Percentiles rank a stretch among this genome's conserved stretches.
These are phyloP conservation scores for Teunomyces panamensis DNA, from an alignment of 805 yeast species.

Conservation along the genomic window DNA sequence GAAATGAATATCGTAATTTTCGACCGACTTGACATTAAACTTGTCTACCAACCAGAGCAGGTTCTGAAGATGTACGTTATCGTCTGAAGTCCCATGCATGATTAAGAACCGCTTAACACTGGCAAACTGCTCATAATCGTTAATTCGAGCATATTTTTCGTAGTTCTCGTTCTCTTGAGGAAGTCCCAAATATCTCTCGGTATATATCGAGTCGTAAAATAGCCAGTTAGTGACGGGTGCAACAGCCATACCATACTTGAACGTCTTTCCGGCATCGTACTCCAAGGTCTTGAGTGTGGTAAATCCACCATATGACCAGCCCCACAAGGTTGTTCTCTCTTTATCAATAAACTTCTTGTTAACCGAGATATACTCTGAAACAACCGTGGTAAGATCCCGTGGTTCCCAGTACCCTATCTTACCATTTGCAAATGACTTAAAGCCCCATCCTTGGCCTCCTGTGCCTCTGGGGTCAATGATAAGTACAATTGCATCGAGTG, in stretches of 20 bases:
- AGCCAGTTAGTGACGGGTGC: constrained; percentile 98
- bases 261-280: constrained; percentile 67
- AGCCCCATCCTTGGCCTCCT: constrained; percentile 73
- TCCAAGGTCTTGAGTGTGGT: constrained; percentile 88
- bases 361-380: constrained; percentile 46
- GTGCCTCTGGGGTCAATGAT: constrained; percentile 81
- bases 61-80: constrained; percentile 94
- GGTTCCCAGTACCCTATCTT: constrained; percentile 77
- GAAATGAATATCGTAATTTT: constrained; percentile 79
- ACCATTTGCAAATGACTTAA: constrained; percentile 52
- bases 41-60: constrained; percentile 73
- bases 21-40: constrained; percentile 57
- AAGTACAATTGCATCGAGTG: constrained; percentile 57
- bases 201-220: constrained; percentile 87
- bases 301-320: constrained; percentile 98
- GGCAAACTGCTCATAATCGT: constrained; percentile 54
- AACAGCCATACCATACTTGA: constrained; percentile 89
- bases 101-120: constrained; percentile 63
- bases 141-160: constrained; percentile 47
- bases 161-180: constrained; percentile 77
- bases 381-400: constrained; percentile 55
- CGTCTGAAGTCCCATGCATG: constrained; percentile 98
- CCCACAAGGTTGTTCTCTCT: constrained; percentile 82
- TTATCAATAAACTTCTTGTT: constrained; percentile 50
- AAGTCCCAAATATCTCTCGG: constrained; percentile 90